Percentiles rank a stretch among this genome's conserved stretches.
These are phyloP conservation scores for Carex sylvatica DNA, from an alignment of 202 grass and related monocot genomes.

Conservation along the genomic window DNA sequence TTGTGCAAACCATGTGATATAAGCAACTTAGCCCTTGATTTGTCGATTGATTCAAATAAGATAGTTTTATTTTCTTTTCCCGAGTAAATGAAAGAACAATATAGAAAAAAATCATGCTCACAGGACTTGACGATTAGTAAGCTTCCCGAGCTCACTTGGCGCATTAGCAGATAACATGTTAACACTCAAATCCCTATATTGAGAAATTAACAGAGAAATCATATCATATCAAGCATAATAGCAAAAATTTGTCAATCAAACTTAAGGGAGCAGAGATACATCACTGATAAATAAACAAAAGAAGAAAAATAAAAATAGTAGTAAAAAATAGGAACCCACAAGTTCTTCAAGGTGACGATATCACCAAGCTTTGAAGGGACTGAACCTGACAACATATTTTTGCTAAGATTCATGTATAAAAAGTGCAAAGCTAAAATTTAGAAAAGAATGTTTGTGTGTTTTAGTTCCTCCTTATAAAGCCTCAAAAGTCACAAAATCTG, in stretches of 20 bases:
- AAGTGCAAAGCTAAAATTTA: neutral
- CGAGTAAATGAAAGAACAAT: neutral
- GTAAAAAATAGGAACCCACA: slow-evolving; percentile 10
- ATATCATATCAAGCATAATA: neutral
- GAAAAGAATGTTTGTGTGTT: neutral
- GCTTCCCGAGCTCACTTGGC: slow-evolving; percentile 14
- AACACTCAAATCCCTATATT: slow-evolving; percentile 30
- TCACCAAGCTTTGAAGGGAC: neutral
- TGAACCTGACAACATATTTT: slow-evolving; percentile 26
- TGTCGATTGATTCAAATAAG: slow-evolving; percentile 28
- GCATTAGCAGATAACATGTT: too few relatives aligned
- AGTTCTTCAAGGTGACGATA: neutral
- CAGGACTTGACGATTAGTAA: slow-evolving; percentile 1
- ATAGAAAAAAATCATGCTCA: neutral
- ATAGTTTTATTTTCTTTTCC: neutral
- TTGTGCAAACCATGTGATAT: slow-evolving; percentile 55
- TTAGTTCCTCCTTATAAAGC: neutral
- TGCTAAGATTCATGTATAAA: too few relatives aligned
- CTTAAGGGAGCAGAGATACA: neutral
- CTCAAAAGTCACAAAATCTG: neutral
- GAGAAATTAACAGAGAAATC: slow-evolving; percentile 5
- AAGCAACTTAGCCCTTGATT: slow-evolving; percentile 72
- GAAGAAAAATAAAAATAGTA: neutral
- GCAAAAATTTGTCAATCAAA: neutral
- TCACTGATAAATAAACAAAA: neutral